Evolutionary conservation across 352 stramenopile species (phyloP).

Genomic region (Globisporangium irregulare): DNA sequence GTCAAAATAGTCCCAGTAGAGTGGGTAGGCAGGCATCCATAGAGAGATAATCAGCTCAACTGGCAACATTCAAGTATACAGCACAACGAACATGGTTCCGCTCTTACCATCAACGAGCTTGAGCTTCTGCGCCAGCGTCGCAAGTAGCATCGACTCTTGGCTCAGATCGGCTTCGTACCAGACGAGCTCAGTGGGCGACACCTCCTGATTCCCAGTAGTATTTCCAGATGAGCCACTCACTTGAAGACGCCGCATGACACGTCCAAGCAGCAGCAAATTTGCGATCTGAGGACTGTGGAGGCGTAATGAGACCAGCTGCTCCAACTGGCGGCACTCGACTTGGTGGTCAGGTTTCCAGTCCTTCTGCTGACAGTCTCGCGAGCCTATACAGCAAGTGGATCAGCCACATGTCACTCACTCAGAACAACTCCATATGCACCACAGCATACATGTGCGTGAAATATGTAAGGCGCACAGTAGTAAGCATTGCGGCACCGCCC

Average conservation of each 20-base stretch:
- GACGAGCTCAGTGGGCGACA: conserved; percentile 32
- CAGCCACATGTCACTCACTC: not conserved
- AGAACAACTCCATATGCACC: not conserved
- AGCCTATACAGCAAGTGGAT: conserved; percentile 29
- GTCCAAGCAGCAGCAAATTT: conserved; percentile 53
- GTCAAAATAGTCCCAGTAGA: not conserved
- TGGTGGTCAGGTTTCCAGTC: conserved; percentile 67
- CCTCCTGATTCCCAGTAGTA: not conserved
- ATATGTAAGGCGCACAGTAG: conserved; percentile 49
- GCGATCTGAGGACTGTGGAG: conserved; percentile 39
- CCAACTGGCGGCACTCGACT: conserved; percentile 52
- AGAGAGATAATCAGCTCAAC: not conserved
- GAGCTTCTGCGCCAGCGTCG: conserved; percentile 45
- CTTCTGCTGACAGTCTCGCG: conserved; percentile 49
- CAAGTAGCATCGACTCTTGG: conserved; percentile 52
- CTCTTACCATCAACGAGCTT: conserved; percentile 36
- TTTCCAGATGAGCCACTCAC: too few species aligned
- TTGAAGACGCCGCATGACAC: conserved; percentile 35
- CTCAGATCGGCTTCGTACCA: conserved; percentile 55
- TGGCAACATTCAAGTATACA: not conserved
- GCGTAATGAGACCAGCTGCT: conserved; percentile 34
- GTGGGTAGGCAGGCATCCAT: not conserved
- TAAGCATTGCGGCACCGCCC: conserved; percentile 47
- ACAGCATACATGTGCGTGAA: not conserved
- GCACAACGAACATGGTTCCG: not conserved